Evolutionary conservation across 2,329 filamentous ascomycete genomes (phyloP).

Genomic region (Fusarium abutilonis): DNA sequence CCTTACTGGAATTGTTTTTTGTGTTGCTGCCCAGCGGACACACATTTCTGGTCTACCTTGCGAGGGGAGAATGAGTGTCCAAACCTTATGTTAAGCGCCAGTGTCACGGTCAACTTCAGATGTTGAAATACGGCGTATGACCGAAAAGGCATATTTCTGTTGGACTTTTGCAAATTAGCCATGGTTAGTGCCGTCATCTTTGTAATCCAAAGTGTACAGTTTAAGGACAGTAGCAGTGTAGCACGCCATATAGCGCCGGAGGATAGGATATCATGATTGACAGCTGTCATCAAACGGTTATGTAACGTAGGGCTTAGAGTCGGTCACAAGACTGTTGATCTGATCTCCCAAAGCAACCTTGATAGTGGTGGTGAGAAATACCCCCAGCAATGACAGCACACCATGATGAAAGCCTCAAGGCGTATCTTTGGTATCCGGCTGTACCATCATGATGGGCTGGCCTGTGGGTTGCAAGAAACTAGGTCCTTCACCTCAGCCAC

Average conservation of each 20-base stretch:
- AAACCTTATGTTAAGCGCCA: not conserved
- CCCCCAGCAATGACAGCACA: not conserved
- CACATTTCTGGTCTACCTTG: not conserved
- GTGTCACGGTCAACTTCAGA: not conserved
- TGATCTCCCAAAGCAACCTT: not conserved
- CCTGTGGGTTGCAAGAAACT: too few species aligned
- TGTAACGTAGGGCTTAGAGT: not conserved
- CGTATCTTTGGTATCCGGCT: not conserved
- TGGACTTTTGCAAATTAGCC: not conserved
- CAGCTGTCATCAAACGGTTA: not conserved
- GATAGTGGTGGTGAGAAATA: not conserved
- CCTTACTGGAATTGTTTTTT: not conserved
- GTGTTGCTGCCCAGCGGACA: constrained; percentile 3
- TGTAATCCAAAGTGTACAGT: not conserved
- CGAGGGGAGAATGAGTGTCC: not conserved
- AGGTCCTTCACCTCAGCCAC: too few species aligned
- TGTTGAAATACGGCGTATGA: not conserved
- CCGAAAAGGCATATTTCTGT: not conserved
- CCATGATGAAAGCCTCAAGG: not conserved
- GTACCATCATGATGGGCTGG: not conserved
- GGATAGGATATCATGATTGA: not conserved
- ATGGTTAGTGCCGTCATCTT: not conserved
- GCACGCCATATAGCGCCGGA: not conserved
- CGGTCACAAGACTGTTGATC: not conserved
- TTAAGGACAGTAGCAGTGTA: not conserved